A percentile compares a stretch with the other conserved stretches of the same genome.
Conservation (phyloP, 805 yeast genomes). For the Ogataea dorogensis region DNA sequence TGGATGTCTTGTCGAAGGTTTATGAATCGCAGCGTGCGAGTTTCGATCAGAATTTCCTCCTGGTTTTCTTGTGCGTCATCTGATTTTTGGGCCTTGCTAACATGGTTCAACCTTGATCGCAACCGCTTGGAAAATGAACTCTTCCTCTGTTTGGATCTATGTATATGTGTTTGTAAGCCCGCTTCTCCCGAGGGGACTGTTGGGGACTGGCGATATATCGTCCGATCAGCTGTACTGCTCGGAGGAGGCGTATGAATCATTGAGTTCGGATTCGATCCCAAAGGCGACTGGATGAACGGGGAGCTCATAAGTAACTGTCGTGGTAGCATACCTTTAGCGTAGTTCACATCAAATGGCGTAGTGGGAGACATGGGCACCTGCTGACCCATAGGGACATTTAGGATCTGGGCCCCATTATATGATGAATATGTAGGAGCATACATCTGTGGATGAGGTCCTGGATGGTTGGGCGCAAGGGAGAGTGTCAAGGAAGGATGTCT, state of each 20-base stretch:
- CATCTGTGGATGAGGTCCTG: neutral
- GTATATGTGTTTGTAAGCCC: no score
- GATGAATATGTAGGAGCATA: conserved; percentile 5
- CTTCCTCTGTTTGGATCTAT: no score
- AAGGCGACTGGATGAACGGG: conserved; percentile 51
- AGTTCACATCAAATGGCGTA: conserved; percentile 59
- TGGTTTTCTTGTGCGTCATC: neutral
- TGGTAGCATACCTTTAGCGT: conserved; percentile 63
- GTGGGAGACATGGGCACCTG: conserved; percentile 34
- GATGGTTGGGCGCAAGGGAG: neutral
- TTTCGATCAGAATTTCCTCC: conserved; percentile 1
- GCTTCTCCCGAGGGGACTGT: no score
- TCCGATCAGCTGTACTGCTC: conserved; percentile 9
- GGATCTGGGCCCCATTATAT: conserved; percentile 17
- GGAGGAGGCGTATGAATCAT: conserved; percentile 10
- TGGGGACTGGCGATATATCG: neutral
- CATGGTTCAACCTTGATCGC: conserved; percentile 20
- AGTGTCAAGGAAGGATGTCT: conserved; percentile 7
- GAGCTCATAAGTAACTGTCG: conserved; percentile 58
- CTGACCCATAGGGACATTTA: conserved; percentile 17
- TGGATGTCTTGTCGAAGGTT: conserved; percentile 21
- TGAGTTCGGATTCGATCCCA: conserved; percentile 6
- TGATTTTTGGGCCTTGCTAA: conserved; percentile 6
- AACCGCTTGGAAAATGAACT: conserved; percentile 20
- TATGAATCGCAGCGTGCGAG: conserved; percentile 24